Evolutionary conservation across 345 rosid genomes (phyloP), one percentile per base, ranked within the genome.

Genomic region (Leavenworthia alabamica): DNA sequence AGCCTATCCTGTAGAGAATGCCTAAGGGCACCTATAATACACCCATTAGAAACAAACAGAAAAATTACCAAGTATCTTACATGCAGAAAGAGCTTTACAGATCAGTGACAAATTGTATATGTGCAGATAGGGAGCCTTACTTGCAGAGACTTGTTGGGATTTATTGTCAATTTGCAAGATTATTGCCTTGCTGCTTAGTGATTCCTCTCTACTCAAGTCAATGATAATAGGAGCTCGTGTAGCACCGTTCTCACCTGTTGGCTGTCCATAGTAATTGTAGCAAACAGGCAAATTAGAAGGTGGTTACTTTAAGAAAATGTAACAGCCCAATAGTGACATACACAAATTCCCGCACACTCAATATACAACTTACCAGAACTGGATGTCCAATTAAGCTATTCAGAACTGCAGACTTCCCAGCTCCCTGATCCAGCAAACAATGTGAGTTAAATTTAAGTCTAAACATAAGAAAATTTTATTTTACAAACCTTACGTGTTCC

Each of bases 231-330:
- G 98, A 53, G 96, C 86, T 26, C 98, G 81, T 46, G 98, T 91
- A 54, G 98, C 98, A 51, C 98, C 98, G 67, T 89, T 89, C 78
- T 91, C 98, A 56, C 96, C 98, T 11, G 98, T 91, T 12, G 98
- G 98, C 98, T 91, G 57, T 64, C 50, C 31, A 74, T 37, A 16
- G 42, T 8, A 60, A 50, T 50, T 23, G 39, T 28, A 47, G 47
- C 50, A 67, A 8, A 42, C 5, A 47, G 4, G 13, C 5, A 58
- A 32, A 47, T 27, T 15, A 61, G 39, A 60, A 28, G 11, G 23
- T 26, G 39, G 29, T 70, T 26, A 45, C 45, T 9, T 40, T 8
- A 15, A 19, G 51, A 40, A 53, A 22, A 26, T 23, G 22, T 15
- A 59, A 46, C 42, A 43, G 23, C 57, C 57, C 49, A 70, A 13